Base-by-base conservation (phyloP, 176 grass and related monocot genomes). In the Aegilops umbellulata region DNA sequence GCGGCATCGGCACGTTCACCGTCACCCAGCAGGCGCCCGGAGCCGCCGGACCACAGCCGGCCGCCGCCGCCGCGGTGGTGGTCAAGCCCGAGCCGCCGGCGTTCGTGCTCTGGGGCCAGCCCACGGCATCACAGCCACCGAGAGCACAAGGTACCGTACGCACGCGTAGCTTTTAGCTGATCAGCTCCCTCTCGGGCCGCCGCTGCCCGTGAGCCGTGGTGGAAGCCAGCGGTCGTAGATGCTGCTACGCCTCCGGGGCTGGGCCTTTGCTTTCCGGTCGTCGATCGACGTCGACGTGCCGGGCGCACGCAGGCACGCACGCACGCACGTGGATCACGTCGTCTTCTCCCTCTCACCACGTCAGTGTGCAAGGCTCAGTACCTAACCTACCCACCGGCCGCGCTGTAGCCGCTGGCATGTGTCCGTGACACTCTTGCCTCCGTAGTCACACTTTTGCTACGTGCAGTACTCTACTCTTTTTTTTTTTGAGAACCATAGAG, bases 1-100 rank as follows among this genome's bases (percentile, higher is more conserved):
- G 92, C 20, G 92, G 91, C 78, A 85, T 90, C 84, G 91, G 87
- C 65, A 86, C 89, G 44, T 96, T 92, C 91, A 93, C 74, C 89
- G 84, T 96, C 85, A 65, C 69, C 87, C 91, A 83, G 79, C 91
- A 85, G 79, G 94, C 81, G 23, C 65, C 89, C 11, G 89, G 86
- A 25, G 62, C 89, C 12, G 62, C 89, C 15, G 89, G 82, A 25
- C 55, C 84, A 19, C 53, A 24, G 20, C 30, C 68, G 76, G 24
- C 15, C 3, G 42, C 72, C 7, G 32, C 55, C 38, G 34, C 82
- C 7, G 16, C 41, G 6, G 82, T 31, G 73, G 81, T 74, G 44
- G 80, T 86, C n/a, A 90, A 87, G 78, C 69, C 82, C 25, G 89
- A 89, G 76, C 82, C 79, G 76, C 79, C 86, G 70, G 74, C 92